Percentiles rank a stretch among this genome's conserved stretches.
phyloP scores from a whole-genome alignment of 2,329 filamentous ascomycete species.

The Coniochaeta sp. region DNA sequence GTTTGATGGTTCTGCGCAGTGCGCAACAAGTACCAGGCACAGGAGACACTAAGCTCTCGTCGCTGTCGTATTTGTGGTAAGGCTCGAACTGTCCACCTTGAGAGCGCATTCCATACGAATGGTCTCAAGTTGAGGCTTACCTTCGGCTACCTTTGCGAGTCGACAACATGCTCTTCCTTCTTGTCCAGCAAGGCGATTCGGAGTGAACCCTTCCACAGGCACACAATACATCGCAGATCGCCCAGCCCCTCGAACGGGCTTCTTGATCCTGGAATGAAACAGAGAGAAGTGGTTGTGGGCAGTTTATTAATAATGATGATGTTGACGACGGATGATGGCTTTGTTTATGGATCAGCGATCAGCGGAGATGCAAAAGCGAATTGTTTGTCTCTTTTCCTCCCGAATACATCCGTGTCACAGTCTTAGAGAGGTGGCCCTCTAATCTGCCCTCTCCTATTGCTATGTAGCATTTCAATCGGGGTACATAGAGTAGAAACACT shows the following conservation, averaged over 20 bases:
- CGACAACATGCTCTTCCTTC: background rate
- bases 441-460: background rate
- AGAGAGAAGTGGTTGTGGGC: background rate
- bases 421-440: background rate
- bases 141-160: background rate
- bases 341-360: background rate
- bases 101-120: background rate
- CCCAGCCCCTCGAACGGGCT: background rate
- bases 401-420: background rate
- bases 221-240: background rate
- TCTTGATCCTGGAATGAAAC: background rate
- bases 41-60: background rate
- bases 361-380: background rate
- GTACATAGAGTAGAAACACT: background rate
- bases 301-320: background rate
- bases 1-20: constrained; percentile 19
- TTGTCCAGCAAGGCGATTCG: background rate
- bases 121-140: background rate
- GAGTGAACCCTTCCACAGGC: background rate
- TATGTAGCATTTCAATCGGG: background rate
- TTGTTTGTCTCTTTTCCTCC: background rate
- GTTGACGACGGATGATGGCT: background rate
- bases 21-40: background rate
- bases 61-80: background rate
- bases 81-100: background rate